Evolutionary conservation across 768 basidiomycete species (phyloP).

Genomic region (Boletus tomentosulus): DNA sequence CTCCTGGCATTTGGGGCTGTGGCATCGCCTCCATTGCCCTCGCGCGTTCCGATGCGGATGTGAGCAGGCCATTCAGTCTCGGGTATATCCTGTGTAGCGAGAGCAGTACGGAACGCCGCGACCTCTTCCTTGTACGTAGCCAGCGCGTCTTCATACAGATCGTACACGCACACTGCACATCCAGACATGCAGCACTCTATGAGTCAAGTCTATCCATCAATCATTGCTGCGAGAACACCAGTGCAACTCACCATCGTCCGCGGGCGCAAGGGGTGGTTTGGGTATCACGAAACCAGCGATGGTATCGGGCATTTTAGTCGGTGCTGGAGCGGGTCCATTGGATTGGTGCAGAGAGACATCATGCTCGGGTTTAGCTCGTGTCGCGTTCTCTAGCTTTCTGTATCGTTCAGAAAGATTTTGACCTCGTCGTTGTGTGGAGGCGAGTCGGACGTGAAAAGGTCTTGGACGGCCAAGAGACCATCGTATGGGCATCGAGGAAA

Average conservation of each 20-base stretch:
- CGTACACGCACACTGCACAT: conserved; percentile 89
- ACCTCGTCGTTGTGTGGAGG: conserved; percentile 35
- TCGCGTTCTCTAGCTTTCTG: conserved; percentile 48
- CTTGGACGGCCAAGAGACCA: conserved; percentile 1
- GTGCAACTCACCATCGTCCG: conserved; percentile 53
- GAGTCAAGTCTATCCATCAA: neutral
- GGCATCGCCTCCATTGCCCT: neutral
- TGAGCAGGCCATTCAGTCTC: conserved; percentile 61
- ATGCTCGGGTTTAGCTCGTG: conserved; percentile 40
- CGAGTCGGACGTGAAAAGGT: conserved; percentile 3
- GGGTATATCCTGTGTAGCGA: conserved; percentile 47
- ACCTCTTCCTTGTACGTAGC: conserved; percentile 58
- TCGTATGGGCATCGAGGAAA: neutral
- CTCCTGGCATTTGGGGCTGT: conserved; percentile 19
- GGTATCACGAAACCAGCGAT: conserved; percentile 45
- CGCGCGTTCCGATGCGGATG: conserved; percentile 31
- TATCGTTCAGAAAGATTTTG: conserved; percentile 60
- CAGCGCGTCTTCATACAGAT: conserved; percentile 75
- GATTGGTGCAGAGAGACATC: conserved; percentile 6
- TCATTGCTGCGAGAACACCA: neutral
- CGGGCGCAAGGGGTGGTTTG: conserved; percentile 55
- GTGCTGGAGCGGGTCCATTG: neutral
- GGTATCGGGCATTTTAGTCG: conserved; percentile 3
- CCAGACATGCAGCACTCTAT: conserved; percentile 94
- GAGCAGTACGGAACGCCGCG: conserved; percentile 43